These are phyloP conservation scores for Oropetium thomaeum DNA, from an alignment of 176 grass and related monocot species.

Conservation along the genomic window DNA sequence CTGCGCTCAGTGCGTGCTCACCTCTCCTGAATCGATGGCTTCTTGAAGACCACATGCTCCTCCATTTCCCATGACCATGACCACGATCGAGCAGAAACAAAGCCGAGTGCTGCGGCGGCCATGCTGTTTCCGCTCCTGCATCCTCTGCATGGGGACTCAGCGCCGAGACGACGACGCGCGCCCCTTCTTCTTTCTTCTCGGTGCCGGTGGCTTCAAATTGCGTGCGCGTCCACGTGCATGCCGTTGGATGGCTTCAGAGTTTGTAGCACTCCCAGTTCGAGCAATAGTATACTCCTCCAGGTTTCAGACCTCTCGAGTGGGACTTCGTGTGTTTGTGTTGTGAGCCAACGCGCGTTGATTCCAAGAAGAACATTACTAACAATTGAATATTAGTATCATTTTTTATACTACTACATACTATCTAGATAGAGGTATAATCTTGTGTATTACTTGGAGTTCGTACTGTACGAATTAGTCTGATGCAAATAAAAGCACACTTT, in stretches of 20 bases:
- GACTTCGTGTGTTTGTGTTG: constrained; percentile 8
- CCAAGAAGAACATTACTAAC: background rate
- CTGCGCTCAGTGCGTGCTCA: background rate
- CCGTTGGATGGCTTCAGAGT: constrained; percentile 26
- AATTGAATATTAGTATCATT: background rate
- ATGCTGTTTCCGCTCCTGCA: background rate
- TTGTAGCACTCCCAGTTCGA: constrained; percentile 48
- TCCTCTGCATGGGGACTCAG: constrained; percentile 17
- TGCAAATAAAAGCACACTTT: background rate
- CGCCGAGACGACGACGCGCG: background rate
- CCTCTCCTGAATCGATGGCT: constrained; percentile 7
- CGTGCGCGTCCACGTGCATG: constrained; percentile 30
- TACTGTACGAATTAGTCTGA: background rate
- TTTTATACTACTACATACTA: too few relatives aligned
- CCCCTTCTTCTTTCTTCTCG: background rate
- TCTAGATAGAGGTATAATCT: background rate
- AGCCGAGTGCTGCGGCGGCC: background rate
- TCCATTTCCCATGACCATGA: constrained; percentile 21
- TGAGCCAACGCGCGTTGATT: background rate
- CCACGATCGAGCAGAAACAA: constrained; percentile 1
- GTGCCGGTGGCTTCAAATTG: constrained; percentile 7
- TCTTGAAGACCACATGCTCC: constrained; percentile 23
- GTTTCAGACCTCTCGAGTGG: background rate
- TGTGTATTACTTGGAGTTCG: too few relatives aligned
- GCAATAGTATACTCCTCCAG: background rate